Base-by-base conservation (phyloP, 306 rosid genomes). In the Quercus ilex region DNA sequence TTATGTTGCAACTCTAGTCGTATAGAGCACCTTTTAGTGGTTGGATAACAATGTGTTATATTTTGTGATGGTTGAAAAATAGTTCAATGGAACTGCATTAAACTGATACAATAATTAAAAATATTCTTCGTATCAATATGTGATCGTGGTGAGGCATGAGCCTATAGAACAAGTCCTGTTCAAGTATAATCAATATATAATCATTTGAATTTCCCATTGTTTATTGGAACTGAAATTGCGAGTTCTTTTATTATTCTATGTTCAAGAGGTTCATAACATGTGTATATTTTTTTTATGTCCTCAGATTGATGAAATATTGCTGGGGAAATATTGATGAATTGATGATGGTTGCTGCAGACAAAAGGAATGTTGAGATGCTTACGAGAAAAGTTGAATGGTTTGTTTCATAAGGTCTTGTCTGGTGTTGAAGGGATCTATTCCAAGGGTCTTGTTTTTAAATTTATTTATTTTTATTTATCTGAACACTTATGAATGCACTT, bases 321-420 rank as follows among this genome's bases (percentile, higher is more conserved):
- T 26, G 28, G 28, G 28, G 28, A 26, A 26, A 26, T 26, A 26
- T 26, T 26, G 28, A 26, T 26, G 28, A 26, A 26, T 26, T 26
- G 30, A 28, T 28, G 30, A 28, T 28, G 30, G 30, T 28, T 28
- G 30, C 30, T 28, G 30, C 30, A 28, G 89, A 85, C 85, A 90
- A 89, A 87, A 83, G 87, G 72, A 86, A 89, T 13, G 71, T 33
- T 9, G 43, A 6, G 90, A 84, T 63, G 79, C 8, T 55, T 87
- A 89, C 30, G 30, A 51, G 90, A 89, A 80, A 77, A 80, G 80
- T 76, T 87, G 85, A 76, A 68, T 28, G 67, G 65, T 76, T 63
- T 69, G 53, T 74, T 70, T 74, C 55, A 30, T 43, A 71, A 74
- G 69, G 57, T 80, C 72, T 52, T 65, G 74, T 59, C 60, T 81